Base-by-base conservation (phyloP, 2,329 filamentous ascomycete species). In the Apiospora koreana region DNA sequence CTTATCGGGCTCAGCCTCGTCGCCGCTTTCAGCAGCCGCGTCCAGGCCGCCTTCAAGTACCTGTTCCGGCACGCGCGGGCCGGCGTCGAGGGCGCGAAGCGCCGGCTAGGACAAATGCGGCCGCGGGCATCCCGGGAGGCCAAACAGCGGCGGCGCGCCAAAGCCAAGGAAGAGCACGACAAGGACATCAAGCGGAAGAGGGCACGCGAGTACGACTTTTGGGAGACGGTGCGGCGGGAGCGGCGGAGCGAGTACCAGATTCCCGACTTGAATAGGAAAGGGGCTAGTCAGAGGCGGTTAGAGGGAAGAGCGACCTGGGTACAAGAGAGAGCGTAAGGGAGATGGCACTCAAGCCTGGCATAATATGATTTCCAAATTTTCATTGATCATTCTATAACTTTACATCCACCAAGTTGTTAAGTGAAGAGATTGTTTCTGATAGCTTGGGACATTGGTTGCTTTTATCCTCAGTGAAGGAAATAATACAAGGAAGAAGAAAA, bases 21-120 rank as follows among this genome's bases (percentile, higher is more conserved):
- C 0, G 80, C 86, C 1, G 89, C 89, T 0, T 91, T 89, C 79
- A 90, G 84, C 75, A 84, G 81, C 25, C 82, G 80, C 7, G 83
- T 82, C 1, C 82, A 83, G 72, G 65, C 72, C 2, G 54, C 75
- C 1, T 77, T 81, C 71, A 77, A 77, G 62, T 58, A 69, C 16
- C 71, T 73, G 28, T 80, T 77, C 73, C 71, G 73, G 12, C 43
- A 72, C 8, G 28, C 62, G n/a, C 71, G 68, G 4, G 67, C 67
- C 2, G 43, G 69, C 2, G 43, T 70, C 14, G 66, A 74, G 10
- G 68, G 69, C 14, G 65, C 70, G 3, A 74, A 73, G 70, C 66
- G 65, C 1, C 71, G 71, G 18, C 65, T 78, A 41, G 72, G 68
- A n/a, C 73, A 69, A 31, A 67, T 82, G 12, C 75, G 79, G 70